phyloP scores from a whole-genome alignment of 2,329 filamentous ascomycete species.

The Aspergillus alliaceus region DNA sequence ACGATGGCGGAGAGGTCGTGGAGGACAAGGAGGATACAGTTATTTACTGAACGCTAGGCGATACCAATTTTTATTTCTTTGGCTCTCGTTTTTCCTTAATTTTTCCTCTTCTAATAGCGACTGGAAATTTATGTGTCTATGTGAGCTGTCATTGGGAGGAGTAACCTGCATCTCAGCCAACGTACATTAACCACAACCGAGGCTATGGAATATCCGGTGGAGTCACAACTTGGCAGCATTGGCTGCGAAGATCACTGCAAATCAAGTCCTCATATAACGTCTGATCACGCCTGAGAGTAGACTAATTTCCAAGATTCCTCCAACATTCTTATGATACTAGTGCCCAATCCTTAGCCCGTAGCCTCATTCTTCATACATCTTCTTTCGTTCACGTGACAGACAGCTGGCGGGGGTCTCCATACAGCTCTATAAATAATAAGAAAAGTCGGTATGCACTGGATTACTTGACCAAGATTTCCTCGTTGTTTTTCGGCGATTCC shows the following conservation, averaged over 20 bases:
- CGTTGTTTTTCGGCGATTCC: background rate
- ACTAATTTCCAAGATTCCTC: background rate
- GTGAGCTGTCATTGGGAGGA: background rate
- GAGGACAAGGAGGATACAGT: constrained; percentile 88
- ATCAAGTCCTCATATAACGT: background rate
- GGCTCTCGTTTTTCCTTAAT: constrained; percentile 2
- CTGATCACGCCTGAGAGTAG: background rate
- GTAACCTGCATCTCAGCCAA: background rate
- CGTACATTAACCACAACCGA: constrained; percentile 6
- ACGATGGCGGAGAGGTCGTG: constrained; percentile 74
- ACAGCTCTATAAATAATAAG: constrained; percentile 11
- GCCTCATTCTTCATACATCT: constrained; percentile 8
- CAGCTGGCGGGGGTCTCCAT: constrained; percentile 16
- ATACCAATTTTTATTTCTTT: background rate
- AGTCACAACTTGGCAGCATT: background rate
- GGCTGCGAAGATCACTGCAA: constrained; percentile 3
- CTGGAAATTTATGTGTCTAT: background rate
- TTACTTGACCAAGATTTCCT: background rate
- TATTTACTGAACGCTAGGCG: constrained; percentile 64
- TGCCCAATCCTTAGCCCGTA: constrained; percentile 7
- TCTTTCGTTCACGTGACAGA: constrained; percentile 19
- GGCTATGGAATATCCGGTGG: constrained; percentile 16
- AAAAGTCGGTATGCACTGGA: constrained; percentile 9
- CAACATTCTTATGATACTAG: background rate
- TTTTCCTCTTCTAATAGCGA: background rate